Percentiles rank a stretch among this genome's conserved stretches.
Conservation (phyloP, 371 early-diverging fungal genomes). For the Dinochytrium kinnereticum region DNA sequence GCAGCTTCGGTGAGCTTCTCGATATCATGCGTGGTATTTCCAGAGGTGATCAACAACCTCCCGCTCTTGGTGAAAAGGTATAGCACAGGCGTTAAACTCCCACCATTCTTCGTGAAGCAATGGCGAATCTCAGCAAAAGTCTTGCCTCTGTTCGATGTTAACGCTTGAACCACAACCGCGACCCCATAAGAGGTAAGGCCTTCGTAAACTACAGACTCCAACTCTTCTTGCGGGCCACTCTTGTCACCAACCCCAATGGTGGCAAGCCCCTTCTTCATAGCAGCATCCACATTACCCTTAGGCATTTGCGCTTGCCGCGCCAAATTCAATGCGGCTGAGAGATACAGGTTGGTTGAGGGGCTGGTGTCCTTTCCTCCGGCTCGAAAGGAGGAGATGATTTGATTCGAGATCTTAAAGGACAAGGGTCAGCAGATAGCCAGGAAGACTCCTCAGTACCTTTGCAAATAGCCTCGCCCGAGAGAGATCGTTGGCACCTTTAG, state of each 20-base stretch:
- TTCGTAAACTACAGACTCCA: slow-evolving; percentile 66
- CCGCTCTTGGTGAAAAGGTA: slow-evolving; percentile 43
- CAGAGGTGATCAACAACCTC: slow-evolving; percentile 28
- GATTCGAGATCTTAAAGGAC: slow-evolving; percentile 60
- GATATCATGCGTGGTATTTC: background rate
- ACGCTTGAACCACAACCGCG: slow-evolving; percentile 69
- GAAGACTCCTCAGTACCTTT: slow-evolving; percentile 7
- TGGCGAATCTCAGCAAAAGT: slow-evolving; percentile 70
- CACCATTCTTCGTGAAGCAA: slow-evolving; percentile 52
- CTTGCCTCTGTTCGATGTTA: slow-evolving; percentile 68
- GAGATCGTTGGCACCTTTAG: slow-evolving; percentile 54
- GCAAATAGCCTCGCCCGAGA: slow-evolving; percentile 33
- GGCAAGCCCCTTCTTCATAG: slow-evolving; percentile 63
- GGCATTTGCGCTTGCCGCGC: slow-evolving; percentile 71
- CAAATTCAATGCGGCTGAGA: slow-evolving; percentile 65
- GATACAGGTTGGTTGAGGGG: slow-evolving; percentile 34
- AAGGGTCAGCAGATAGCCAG: slow-evolving; percentile 25
- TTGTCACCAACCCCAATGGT: slow-evolving; percentile 16
- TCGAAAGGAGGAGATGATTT: slow-evolving; percentile 66
- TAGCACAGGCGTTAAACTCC: slow-evolving; percentile 35
- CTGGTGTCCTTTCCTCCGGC: slow-evolving; percentile 46
- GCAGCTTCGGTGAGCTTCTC: slow-evolving; percentile 35
- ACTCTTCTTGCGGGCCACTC: slow-evolving; percentile 45
- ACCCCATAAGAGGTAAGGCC: slow-evolving; percentile 66
- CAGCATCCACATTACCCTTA: slow-evolving; percentile 73